Evolutionary conservation across 2,329 filamentous ascomycete genomes (phyloP), one percentile per base, ranked within the genome.

Genomic region (Fusarium sp.): DNA sequence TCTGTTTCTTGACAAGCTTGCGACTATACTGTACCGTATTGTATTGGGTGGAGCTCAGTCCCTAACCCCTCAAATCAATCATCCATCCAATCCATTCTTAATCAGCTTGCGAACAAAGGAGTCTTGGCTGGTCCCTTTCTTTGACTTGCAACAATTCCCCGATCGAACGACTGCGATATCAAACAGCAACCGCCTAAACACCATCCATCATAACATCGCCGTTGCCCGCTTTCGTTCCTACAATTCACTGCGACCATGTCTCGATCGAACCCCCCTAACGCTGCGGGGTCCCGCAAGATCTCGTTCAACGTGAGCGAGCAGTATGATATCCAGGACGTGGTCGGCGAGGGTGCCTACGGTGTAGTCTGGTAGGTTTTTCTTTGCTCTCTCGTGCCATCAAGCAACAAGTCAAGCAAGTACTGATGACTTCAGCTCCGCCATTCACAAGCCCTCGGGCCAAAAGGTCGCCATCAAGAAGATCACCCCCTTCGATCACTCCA

Each of bases 391-490:
- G 36, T 52, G 31, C 27, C 49, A 23, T 44, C 33, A 25, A 5
- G 8, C 23, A 39, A 13, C 41, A 33, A 17, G 6, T 11, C 32
- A 23, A 33, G 31, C 32, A 23, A 33, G 31, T 63, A 21, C 33
- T 59, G 8, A 52, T 41, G 23, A 10, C 25, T 41, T 61, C 70
- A 97, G 93, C 81, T 99, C 95, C 59, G 95, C 95, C 54, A 88
- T 98, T 69, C 95, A 99, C 83, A 98, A 98, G 81, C 95, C 95
- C 19, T 98, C 95, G 0, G 89, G 93, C 63, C 95, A 99, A 79
- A 98, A 98, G 80, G 95, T 99, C 58, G 95, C 95, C 60, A 99
- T 99, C 84, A 99, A 99, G 85, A 99, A 99, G 86, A 99, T 99
- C 72, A 98, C 93, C 0, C 95, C 95, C 6, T 99, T 99, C 78